Conservation (phyloP, 805 yeast species). For the Metschnikowia borealis region DNA sequence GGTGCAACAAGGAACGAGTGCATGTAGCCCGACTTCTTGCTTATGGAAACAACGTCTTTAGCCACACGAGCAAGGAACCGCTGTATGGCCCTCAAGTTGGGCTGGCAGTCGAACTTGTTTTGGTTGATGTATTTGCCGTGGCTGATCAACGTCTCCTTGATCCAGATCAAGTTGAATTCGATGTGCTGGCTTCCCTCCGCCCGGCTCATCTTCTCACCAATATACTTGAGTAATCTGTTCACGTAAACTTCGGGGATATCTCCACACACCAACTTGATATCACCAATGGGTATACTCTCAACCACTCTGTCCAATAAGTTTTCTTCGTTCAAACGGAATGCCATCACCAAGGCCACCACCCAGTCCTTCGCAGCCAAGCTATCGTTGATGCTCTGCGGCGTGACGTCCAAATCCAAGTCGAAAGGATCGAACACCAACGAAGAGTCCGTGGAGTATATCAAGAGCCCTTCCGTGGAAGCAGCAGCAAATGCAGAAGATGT, state of each 20-base stretch:
- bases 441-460: slow-evolving; percentile 77
- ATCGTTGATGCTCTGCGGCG: slow-evolving; percentile 70
- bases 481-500: slow-evolving; percentile 89
- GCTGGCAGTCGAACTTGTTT: slow-evolving; percentile 59
- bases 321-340: slow-evolving; percentile 84
- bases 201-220: slow-evolving; percentile 57
- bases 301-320: slow-evolving; percentile 68
- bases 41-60: slow-evolving; percentile 60
- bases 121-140: slow-evolving; percentile 75
- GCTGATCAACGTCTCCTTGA: slow-evolving; percentile 56
- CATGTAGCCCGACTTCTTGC: slow-evolving; percentile 52
- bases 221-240: slow-evolving; percentile 58
- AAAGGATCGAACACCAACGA: slow-evolving; percentile 83
- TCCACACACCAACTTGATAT: slow-evolving; percentile 61
- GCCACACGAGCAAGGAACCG: slow-evolving; percentile 71
- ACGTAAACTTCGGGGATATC: slow-evolving; percentile 77
- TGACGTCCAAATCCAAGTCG: slow-evolving; percentile 88
- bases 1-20: slow-evolving; percentile 45
- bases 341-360: slow-evolving; percentile 81
- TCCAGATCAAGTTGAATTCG: slow-evolving; percentile 83
- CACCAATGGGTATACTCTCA: slow-evolving; percentile 67
- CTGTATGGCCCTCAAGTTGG: slow-evolving; percentile 65
- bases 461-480: slow-evolving; percentile 90
- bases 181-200: slow-evolving; percentile 65
- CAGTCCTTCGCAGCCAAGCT: slow-evolving; percentile 57